These are phyloP conservation scores for Thelonectria discophora DNA, from an alignment of 2,329 filamentous ascomycete genomes.

Conservation along the genomic window DNA sequence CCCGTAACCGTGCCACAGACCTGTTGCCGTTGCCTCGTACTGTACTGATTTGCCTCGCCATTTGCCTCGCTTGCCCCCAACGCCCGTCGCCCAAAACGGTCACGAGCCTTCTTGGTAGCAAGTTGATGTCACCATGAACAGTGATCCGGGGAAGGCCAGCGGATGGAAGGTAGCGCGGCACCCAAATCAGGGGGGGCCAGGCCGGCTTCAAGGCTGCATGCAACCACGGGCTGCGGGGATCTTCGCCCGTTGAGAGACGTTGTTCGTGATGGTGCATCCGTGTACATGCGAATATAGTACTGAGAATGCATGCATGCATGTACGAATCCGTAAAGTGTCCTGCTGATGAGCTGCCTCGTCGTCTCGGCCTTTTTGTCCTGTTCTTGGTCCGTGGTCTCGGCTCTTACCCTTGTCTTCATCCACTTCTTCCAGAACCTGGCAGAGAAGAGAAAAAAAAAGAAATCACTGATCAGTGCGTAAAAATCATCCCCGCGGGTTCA, in stretches of 20 bases:
- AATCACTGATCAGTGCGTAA: no score
- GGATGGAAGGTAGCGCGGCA: conserved; percentile 11
- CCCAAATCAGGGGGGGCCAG: not conserved
- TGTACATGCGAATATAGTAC: no score
- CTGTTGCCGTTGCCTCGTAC: conserved; percentile 5
- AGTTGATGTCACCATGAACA: conserved; percentile 32
- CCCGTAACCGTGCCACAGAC: no score
- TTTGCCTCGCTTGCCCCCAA: not conserved
- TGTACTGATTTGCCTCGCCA: not conserved
- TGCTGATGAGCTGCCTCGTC: no score
- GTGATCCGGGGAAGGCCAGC: conserved; percentile 26
- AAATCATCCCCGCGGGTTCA: conserved; percentile 5
- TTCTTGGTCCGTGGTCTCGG: not conserved
- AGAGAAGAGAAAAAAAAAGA: not conserved
- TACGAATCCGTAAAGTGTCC: no score
- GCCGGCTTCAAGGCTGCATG: conserved; percentile 20
- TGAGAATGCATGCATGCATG: no score
- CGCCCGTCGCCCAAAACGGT: conserved; percentile 20
- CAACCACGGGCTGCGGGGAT: conserved; percentile 8
- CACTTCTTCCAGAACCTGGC: not conserved
- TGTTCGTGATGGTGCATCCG: no score
- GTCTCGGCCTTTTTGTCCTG: no score
- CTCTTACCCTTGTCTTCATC: not conserved
- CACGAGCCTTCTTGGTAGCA: conserved; percentile 33
- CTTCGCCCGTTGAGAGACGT: no score